Evolutionary conservation across 495 filamentous ascomycete genomes (phyloP), one percentile per base, ranked within the genome.

Genomic region (Lindgomyces ingoldianus): DNA sequence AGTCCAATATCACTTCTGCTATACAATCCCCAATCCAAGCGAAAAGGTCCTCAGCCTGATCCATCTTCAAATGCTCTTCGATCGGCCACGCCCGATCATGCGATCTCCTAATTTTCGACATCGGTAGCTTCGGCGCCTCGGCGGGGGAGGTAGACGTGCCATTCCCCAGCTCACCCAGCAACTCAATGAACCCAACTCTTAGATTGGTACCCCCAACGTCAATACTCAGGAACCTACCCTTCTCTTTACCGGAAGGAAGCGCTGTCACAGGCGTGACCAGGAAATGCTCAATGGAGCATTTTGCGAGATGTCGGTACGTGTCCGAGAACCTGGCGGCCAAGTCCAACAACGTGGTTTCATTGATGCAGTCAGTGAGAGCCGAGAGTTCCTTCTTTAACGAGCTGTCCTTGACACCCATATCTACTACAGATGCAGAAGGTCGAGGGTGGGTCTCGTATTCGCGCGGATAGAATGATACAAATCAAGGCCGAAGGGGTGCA

Each of bases 181-280:
- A 75, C 62, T 93, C 87, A 52, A 93, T 83, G 58, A 93, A 90
- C 41, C 86, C 89, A 8, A 92, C 90, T 50, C 90, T 81, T 21
- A 94, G 76, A 64, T 94, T 94, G 19, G 87, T 90, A 18, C 90
- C 90, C 29, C 90, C 90, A 42, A 93, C 88, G 74, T 93, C 89
- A 61, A 91, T 90, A 11, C 88, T 87, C 4, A 93, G 77, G 69
- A 86, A 91, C 29, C 85, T 88, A 63, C 89, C 89, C 4, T 78
- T 82, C 62, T 87, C 87, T 42, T 83, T 74, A 10, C 84, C 85
- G 0, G 74, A 81, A 0, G 89, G 89, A 30, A 89, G 77, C 60
- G 85, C 84, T 30, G 88, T 90, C 60, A 94, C 87, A 1, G 90
- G 90, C 1, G 90, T 94, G 2, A 89, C 83, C 27, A 94, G 77